Conservation (phyloP, 768 basidiomycete species). For the Russula sp. region DNA sequence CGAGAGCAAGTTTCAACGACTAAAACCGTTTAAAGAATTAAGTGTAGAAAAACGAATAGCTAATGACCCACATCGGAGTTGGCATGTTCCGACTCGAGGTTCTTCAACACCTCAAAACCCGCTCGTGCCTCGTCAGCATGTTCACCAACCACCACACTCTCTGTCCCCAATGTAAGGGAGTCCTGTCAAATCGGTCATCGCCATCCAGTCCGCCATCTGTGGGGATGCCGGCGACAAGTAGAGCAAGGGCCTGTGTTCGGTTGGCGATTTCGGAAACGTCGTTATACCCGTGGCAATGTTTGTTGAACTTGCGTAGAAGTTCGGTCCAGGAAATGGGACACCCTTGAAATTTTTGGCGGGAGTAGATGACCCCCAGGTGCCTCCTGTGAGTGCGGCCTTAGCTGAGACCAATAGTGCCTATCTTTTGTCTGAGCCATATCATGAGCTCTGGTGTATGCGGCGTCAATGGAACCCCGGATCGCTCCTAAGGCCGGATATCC, state of each 20-base stretch:
- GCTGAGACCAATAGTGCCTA: conserved; percentile 74
- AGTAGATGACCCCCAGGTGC: conserved; percentile 60
- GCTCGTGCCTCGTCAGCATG: conserved; percentile 23
- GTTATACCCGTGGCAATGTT: conserved; percentile 64
- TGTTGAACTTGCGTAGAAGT: conserved; percentile 81
- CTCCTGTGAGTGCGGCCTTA: conserved; percentile 65
- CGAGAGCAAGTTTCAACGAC: conserved; percentile 66
- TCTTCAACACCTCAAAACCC: conserved; percentile 22
- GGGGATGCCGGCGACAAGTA: conserved; percentile 45
- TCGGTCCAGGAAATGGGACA: conserved; percentile 65
- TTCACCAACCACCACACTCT: conserved; percentile 17
- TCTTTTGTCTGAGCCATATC: conserved; percentile 56
- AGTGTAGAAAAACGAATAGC: conserved; percentile 15
- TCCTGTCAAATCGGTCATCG: conserved; percentile 50
- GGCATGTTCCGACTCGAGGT: conserved; percentile 23
- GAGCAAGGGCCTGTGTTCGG: conserved; percentile 60
- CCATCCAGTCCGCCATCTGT: conserved; percentile 49
- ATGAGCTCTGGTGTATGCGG: neutral
- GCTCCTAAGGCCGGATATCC: neutral
- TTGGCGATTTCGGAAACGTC: conserved; percentile 65
- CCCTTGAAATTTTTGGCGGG: conserved; percentile 64
- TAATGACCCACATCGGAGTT: conserved; percentile 47
- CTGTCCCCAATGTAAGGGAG: conserved; percentile 17
- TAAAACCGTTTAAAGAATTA: conserved; percentile 35
- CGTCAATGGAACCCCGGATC: neutral